phyloP scores from a whole-genome alignment of 2,329 filamentous ascomycete genomes.

The Xylaria sp. region DNA sequence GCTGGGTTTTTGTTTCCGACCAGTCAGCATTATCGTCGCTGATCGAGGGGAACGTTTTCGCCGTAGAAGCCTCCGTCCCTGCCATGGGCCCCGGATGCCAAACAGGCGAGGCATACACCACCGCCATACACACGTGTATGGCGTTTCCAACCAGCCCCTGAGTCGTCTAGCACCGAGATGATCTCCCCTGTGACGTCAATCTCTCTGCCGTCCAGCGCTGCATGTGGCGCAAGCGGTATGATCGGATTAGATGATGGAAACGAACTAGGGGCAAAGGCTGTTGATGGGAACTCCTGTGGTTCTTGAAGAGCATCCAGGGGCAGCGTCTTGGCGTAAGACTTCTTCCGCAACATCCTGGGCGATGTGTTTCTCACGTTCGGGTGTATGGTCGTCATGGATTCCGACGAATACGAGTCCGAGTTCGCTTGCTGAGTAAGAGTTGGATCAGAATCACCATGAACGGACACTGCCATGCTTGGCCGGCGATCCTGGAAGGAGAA shows the following conservation, averaged over 20 bases:
- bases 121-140: conserved; percentile 57
- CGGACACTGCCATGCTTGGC: conserved; percentile 32
- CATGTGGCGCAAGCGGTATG: conserved; percentile 43
- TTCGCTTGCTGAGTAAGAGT: conserved; percentile 46
- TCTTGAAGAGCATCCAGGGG: conserved; percentile 31
- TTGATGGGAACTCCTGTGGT: conserved; percentile 23
- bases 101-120: conserved; percentile 52
- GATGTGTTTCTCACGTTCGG: conserved; percentile 24
- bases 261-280: conserved; percentile 42
- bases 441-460: conserved; percentile 34
- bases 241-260: conserved; percentile 45
- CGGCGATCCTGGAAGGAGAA: conserved; percentile 41
- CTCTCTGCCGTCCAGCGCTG: conserved; percentile 33
- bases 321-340: conserved; percentile 41
- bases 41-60: conserved; percentile 47
- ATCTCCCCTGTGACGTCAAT: conserved; percentile 47
- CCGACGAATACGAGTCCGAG: conserved; percentile 41
- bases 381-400: conserved; percentile 21
- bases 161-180: conserved; percentile 43
- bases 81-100: conserved; percentile 41
- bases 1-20: neutral
- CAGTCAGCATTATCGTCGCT: conserved; percentile 38
- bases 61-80: conserved; percentile 48
- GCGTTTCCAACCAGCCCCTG: conserved; percentile 49
- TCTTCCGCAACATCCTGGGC: conserved; percentile 36